Percentiles rank a stretch among this genome's conserved stretches.
Conservation (phyloP, 352 stramenopile species). For the Globisporangium canariense region DNA sequence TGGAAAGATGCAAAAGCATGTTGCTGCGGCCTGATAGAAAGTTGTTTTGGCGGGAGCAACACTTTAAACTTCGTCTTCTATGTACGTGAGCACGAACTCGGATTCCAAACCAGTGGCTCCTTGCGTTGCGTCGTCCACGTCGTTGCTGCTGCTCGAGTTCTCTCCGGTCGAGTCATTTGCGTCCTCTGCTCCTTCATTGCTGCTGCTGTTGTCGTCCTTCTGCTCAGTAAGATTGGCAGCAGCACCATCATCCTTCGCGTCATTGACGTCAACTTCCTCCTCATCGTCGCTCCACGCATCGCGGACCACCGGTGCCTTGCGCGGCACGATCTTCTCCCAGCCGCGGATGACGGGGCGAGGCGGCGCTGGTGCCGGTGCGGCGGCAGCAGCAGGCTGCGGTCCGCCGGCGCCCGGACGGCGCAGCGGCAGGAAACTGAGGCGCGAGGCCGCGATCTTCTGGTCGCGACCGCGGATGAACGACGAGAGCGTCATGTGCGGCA, state of each 20-base stretch:
- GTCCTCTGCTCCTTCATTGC: slow-evolving; percentile 14
- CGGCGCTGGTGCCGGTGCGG: slow-evolving; percentile 17
- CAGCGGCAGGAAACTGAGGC: slow-evolving; percentile 60
- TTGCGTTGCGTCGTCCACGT: slow-evolving; percentile 16
- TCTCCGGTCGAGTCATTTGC: slow-evolving; percentile 14
- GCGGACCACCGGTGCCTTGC: slow-evolving; percentile 33
- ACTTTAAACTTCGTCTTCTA: slow-evolving; percentile 19
- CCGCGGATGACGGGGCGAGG: slow-evolving; percentile 32
- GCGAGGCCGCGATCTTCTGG: slow-evolving; percentile 29
- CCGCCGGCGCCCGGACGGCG: slow-evolving; percentile 16
- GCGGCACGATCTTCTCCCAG: slow-evolving; percentile 69
- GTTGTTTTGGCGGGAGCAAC: not conserved
- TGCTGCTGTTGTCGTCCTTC: slow-evolving; percentile 19
- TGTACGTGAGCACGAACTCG: slow-evolving; percentile 23
- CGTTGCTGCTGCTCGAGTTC: slow-evolving; percentile 14
- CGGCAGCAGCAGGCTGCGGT: slow-evolving; percentile 15
- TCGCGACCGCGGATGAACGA: slow-evolving; percentile 33
- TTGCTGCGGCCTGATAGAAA: slow-evolving; percentile 7
- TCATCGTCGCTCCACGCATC: slow-evolving; percentile 85
- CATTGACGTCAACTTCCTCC: slow-evolving; percentile 10
- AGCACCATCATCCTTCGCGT: not conserved
- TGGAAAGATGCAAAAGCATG: not conserved
- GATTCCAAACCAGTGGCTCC: not conserved
- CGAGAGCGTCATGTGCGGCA: slow-evolving; percentile 60
- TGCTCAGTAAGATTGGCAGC: slow-evolving; percentile 13